A percentile compares a stretch with the other conserved stretches of the same genome.
Conservation (phyloP, 176 grass and related monocot genomes). For the Zizania latifolia region DNA sequence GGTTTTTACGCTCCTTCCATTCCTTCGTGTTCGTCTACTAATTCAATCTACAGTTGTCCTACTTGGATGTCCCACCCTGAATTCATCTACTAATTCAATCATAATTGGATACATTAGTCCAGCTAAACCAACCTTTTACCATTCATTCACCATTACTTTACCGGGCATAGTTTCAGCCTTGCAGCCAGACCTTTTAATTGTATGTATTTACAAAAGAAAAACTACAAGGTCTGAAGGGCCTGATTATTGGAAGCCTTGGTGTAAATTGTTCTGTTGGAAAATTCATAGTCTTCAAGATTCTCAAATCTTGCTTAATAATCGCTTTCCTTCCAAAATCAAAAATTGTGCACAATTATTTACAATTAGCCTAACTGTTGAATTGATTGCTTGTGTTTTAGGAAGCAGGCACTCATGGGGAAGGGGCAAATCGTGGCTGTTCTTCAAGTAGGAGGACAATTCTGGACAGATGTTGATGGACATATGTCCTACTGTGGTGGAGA, state of each 20-base stretch:
- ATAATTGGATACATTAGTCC: not conserved
- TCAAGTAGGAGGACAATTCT: constrained; percentile 81
- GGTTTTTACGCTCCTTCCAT: not conserved
- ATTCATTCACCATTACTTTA: not conserved
- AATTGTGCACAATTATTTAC: not conserved
- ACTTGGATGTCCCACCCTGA: not conserved
- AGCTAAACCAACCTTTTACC: not conserved
- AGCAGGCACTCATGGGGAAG: constrained; percentile 40
- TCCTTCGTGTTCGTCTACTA: not conserved
- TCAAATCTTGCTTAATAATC: not conserved
- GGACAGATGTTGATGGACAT: constrained; percentile 60
- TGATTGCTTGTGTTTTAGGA: constrained; percentile 26
- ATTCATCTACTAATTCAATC: not conserved
- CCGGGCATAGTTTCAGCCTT: not conserved
- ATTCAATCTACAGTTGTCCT: too few relatives aligned
- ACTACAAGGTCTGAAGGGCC: too few relatives aligned
- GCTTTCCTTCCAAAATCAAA: not conserved
- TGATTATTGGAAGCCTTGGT: not conserved
- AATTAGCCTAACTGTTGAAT: not conserved
- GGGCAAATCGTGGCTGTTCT: constrained; percentile 76
- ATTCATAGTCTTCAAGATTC: not conserved
- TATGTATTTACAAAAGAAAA: not conserved
- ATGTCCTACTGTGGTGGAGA: constrained; percentile 93
- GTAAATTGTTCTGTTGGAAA: not conserved
- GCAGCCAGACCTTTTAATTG: not conserved